phyloP scores from a whole-genome alignment of 2,329 filamentous ascomycete genomes.

The Cytospora paraplurivora region DNA sequence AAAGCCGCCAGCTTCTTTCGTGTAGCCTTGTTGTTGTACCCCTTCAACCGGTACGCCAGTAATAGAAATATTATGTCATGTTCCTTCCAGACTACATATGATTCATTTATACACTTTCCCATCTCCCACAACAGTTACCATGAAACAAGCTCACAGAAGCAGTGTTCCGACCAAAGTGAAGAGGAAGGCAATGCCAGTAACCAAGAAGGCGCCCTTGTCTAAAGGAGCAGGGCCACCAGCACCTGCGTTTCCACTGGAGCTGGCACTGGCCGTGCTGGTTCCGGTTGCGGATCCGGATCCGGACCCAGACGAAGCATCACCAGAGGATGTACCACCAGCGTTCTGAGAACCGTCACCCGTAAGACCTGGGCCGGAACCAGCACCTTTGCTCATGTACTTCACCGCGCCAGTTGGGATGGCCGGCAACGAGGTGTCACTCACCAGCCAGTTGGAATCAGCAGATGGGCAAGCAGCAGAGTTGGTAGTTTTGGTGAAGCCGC shows the following conservation, averaged over 20 bases:
- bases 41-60: conserved; percentile 12
- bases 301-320: conserved; percentile 43
- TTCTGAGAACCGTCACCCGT: conserved; percentile 57
- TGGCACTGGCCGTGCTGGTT: conserved; percentile 26
- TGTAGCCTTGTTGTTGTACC: not conserved
- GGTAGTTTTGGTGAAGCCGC: conserved; percentile 52
- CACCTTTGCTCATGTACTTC: conserved; percentile 57
- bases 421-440: conserved; percentile 53
- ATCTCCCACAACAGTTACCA: not conserved
- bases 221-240: conserved; percentile 39
- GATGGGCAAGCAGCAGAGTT: conserved; percentile 53
- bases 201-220: conserved; percentile 42
- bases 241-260: conserved; percentile 38
- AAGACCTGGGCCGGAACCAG: conserved; percentile 56
- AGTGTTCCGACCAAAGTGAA: conserved; percentile 45
- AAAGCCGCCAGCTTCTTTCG: conserved; percentile 13
- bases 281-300: conserved; percentile 42
- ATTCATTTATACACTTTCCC: not conserved
- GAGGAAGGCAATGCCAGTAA: conserved; percentile 40
- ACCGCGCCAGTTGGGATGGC: conserved; percentile 53
- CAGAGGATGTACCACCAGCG: conserved; percentile 50
- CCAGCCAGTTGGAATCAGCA: conserved; percentile 51
- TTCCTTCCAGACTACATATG: conserved; percentile 2
- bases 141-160: conserved; percentile 38
- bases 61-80: conserved; percentile 8